Conservation (phyloP, 345 rosid species). For the Citropsis articulata region DNA sequence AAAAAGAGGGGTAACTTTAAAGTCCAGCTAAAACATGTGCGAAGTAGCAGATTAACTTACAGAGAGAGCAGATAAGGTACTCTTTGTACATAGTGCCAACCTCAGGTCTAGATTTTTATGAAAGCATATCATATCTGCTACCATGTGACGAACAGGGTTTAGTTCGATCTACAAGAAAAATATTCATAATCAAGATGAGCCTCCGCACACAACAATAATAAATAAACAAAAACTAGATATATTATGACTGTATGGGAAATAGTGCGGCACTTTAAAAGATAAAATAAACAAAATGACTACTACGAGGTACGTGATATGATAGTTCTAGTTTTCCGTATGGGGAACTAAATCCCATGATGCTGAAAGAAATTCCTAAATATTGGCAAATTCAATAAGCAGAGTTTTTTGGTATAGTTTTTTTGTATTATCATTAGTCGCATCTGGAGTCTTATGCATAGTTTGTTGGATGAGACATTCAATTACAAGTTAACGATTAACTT, state of each 20-base stretch:
- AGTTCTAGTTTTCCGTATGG: too few relatives aligned
- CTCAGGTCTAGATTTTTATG: constrained; percentile 40
- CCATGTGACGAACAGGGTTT: constrained; percentile 32
- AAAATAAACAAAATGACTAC: too few relatives aligned
- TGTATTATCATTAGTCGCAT: too few relatives aligned
- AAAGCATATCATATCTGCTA: constrained; percentile 34
- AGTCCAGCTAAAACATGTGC: background rate
- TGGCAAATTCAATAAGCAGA: background rate
- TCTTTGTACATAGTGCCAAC: constrained; percentile 38
- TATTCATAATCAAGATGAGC: background rate
- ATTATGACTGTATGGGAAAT: too few relatives aligned
- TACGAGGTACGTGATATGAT: too few relatives aligned
- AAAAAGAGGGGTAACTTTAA: background rate
- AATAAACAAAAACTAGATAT: background rate
- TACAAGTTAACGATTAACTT: too few relatives aligned
- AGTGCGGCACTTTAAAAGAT: too few relatives aligned
- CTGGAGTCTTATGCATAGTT: too few relatives aligned
- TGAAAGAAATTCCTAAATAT: background rate
- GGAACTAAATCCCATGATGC: background rate
- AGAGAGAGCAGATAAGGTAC: constrained; percentile 18
- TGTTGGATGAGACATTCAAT: too few relatives aligned
- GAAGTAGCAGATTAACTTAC: constrained; percentile 15
- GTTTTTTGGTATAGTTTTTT: too few relatives aligned
- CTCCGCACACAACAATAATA: too few relatives aligned
- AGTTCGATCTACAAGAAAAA: constrained; percentile 27